phyloP scores from a whole-genome alignment of 495 filamentous ascomycete genomes.

The Neurospora terricola region DNA sequence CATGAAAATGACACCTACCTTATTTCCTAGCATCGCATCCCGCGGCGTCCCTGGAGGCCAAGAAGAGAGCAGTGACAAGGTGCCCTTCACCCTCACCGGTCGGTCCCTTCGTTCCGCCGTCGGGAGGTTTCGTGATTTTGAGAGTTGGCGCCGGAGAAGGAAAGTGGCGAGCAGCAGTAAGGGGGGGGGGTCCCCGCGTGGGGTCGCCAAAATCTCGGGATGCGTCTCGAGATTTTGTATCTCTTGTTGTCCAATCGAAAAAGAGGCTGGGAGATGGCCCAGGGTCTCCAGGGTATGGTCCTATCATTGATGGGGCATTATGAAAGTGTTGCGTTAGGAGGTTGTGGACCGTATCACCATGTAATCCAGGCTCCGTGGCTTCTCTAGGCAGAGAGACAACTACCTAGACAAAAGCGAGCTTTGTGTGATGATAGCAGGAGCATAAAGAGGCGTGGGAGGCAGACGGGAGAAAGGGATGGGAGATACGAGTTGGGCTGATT shows the following conservation, averaged over 20 bases:
- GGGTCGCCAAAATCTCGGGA: not conserved
- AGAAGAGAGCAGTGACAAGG: not conserved
- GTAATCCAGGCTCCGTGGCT: not conserved
- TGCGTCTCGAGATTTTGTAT: not conserved
- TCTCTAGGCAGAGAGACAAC: not conserved
- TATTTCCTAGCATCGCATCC: not conserved
- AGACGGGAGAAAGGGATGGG: not conserved
- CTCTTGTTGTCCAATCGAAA: not conserved
- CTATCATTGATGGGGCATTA: too few species aligned
- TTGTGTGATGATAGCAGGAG: not conserved
- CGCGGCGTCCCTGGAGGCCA: not conserved
- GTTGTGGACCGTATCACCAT: not conserved
- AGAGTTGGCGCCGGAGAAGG: not conserved
- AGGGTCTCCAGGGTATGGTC: not conserved
- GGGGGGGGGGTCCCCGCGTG: not conserved
- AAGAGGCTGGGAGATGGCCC: not conserved
- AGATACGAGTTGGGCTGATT: not conserved
- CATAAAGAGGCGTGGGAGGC: not conserved
- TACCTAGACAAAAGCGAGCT: not conserved
- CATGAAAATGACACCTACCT: not conserved
- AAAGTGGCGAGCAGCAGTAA: not conserved
- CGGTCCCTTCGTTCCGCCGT: not conserved
- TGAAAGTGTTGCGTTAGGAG: too few species aligned
- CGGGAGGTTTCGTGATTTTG: not conserved
- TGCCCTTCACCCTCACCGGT: not conserved